A percentile compares a stretch with the other conserved stretches of the same genome.
phyloP scores from a whole-genome alignment of 495 filamentous ascomycete species.

The Daldinia bambusicola region DNA sequence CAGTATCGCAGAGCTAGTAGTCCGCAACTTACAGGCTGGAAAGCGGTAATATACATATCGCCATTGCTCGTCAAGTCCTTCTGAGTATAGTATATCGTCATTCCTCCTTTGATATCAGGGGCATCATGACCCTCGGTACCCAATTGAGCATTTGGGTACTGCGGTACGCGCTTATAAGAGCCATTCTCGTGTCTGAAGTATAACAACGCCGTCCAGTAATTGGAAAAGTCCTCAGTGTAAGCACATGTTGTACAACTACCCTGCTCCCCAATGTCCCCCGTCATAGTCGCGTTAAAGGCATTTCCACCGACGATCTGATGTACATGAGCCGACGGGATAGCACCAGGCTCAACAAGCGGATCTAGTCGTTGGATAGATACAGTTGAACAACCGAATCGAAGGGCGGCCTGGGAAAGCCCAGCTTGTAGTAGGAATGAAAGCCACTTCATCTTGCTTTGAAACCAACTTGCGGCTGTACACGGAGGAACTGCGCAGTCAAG shows the following conservation, averaged over 20 bases:
- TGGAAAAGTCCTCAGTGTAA: constrained; percentile 59
- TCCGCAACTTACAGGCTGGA: constrained; percentile 54
- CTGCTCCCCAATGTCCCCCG: constrained; percentile 55
- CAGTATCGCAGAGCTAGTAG: not conserved
- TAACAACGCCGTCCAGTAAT: constrained; percentile 62
- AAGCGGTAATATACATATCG: constrained; percentile 57
- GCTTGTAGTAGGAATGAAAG: constrained; percentile 9
- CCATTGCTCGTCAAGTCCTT: constrained; percentile 56
- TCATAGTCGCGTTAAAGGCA: constrained; percentile 61
- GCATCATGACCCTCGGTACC: constrained; percentile 47
- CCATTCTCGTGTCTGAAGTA: constrained; percentile 64
- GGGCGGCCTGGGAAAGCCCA: constrained; percentile 51
- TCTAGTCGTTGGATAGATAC: constrained; percentile 60
- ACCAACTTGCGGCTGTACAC: not conserved
- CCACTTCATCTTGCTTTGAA: constrained; percentile 26
- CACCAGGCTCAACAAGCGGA: constrained; percentile 59
- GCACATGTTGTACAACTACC: constrained; percentile 58
- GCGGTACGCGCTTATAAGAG: constrained; percentile 60
- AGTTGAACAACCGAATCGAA: constrained; percentile 60
- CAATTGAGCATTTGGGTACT: constrained; percentile 57
- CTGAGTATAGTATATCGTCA: constrained; percentile 65
- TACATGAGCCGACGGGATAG: constrained; percentile 56
- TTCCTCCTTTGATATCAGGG: constrained; percentile 59
- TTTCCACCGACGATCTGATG: constrained; percentile 63
- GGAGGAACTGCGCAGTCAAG: not conserved